phyloP scores from a whole-genome alignment of 345 rosid genomes.

The Citrus medica region DNA sequence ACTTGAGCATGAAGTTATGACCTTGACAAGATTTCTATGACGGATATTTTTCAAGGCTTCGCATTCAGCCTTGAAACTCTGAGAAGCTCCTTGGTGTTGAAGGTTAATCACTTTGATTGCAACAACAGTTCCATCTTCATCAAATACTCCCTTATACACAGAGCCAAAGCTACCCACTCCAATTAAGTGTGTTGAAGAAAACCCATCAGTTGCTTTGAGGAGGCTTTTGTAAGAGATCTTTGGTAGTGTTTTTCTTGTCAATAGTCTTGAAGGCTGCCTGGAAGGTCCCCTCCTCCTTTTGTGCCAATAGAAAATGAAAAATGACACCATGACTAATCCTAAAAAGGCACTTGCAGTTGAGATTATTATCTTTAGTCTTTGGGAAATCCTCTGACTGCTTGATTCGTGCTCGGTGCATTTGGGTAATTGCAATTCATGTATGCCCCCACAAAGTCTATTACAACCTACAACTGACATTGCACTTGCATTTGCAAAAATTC shows the following conservation, averaged over 20 bases:
- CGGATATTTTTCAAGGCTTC: neutral
- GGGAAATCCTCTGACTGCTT: neutral
- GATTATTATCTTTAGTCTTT: slow-evolving; percentile 4
- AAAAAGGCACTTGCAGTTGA: neutral
- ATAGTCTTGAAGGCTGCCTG: neutral
- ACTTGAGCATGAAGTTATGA: slow-evolving; percentile 17
- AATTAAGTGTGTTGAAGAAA: neutral
- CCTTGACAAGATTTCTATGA: neutral
- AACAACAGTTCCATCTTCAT: neutral
- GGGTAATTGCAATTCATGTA: slow-evolving; percentile 2
- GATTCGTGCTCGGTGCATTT: neutral
- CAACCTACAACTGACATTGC: slow-evolving; percentile 11
- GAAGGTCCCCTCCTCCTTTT: neutral
- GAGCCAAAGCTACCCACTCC: slow-evolving; percentile 8
- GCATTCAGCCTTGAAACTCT: slow-evolving; percentile 1
- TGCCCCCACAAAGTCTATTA: slow-evolving; percentile 25
- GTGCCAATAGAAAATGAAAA: neutral
- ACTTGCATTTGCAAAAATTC: slow-evolving; percentile 19
- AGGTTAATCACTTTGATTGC: slow-evolving; percentile 18
- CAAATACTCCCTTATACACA: neutral
- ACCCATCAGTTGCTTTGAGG: slow-evolving; percentile 9
- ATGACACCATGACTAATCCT: neutral
- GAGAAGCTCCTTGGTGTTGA: neutral
- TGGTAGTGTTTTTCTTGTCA: neutral
- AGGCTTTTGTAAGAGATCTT: neutral